Percentiles rank a stretch among this genome's conserved stretches.
phyloP scores from a whole-genome alignment of 805 yeast species.

The Saturnispora zaruensis region DNA sequence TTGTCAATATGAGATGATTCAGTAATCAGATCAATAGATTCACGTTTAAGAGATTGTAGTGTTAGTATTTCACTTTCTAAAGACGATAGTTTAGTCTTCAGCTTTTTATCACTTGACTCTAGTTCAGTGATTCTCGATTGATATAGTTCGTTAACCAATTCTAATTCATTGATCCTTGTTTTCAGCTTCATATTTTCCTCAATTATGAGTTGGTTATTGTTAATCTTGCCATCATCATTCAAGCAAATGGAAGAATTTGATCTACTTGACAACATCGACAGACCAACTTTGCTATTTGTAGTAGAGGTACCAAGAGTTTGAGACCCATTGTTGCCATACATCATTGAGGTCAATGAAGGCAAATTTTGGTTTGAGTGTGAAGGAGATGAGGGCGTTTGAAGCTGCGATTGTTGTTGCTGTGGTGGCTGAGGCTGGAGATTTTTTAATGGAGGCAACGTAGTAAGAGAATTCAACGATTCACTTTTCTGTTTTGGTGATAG shows the following conservation, averaged over 20 bases:
- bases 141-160: conserved; percentile 82
- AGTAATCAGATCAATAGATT: neutral
- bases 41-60: neutral
- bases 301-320: neutral
- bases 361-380: conserved; percentile 2
- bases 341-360: conserved; percentile 11
- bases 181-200: conserved; percentile 34
- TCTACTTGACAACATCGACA: neutral
- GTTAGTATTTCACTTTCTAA: neutral
- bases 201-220: neutral
- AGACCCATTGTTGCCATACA: neutral
- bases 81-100: conserved; percentile 35
- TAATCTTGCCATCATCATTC: neutral
- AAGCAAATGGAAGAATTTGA: neutral
- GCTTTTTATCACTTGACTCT: conserved; percentile 58
- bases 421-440: conserved; percentile 7
- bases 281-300: neutral
- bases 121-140: conserved; percentile 75
- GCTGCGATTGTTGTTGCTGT: conserved; percentile 13
- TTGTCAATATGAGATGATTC: neutral
- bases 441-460: conserved; percentile 8
- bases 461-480: neutral
- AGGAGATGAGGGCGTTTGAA: conserved; percentile 4
- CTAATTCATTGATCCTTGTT: conserved; percentile 80
- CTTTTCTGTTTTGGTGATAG: conserved; percentile 10